Percentiles rank a stretch among this genome's conserved stretches.
Conservation (phyloP, 2,329 filamentous ascomycete genomes). For the Xylariaceae sp. region DNA sequence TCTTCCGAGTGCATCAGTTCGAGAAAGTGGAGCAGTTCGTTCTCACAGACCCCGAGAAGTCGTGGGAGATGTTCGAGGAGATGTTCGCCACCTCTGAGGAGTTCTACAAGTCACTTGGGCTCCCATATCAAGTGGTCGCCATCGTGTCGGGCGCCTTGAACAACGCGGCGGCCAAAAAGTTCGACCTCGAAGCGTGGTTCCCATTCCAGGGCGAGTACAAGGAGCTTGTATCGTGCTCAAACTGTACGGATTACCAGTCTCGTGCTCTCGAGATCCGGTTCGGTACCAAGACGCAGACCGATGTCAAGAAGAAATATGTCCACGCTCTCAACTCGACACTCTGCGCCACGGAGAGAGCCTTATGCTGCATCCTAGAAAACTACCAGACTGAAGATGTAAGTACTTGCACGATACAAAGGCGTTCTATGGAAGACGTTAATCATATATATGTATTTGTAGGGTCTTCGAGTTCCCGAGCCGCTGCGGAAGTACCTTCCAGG, state of each 20-base stretch:
- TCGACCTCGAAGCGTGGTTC: slow-evolving; percentile 95
- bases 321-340: slow-evolving; percentile 90
- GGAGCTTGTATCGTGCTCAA: slow-evolving; percentile 95
- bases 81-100: slow-evolving; percentile 93
- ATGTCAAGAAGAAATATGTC: slow-evolving; percentile 88
- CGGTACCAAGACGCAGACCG: slow-evolving; percentile 83
- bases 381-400: slow-evolving; percentile 86
- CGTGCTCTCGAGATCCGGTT: slow-evolving; percentile 91
- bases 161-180: slow-evolving; percentile 88
- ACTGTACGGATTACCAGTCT: slow-evolving; percentile 97
- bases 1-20: slow-evolving; percentile 98
- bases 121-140: slow-evolving; percentile 89
- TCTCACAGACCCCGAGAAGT: slow-evolving; percentile 79
- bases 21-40: slow-evolving; percentile 71
- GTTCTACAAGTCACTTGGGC: slow-evolving; percentile 86
- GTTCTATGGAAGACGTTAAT: background rate
- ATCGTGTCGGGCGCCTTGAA: slow-evolving; percentile 97
- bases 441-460: slow-evolving; percentile 47
- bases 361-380: slow-evolving; percentile 96
- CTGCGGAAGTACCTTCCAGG: slow-evolving; percentile 90
- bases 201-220: slow-evolving; percentile 97
- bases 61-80: slow-evolving; percentile 88
- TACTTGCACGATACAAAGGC: slow-evolving; percentile 5
- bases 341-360: slow-evolving; percentile 85
- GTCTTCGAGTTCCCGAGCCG: slow-evolving; percentile 78